Percentiles rank a stretch among this genome's conserved stretches.
These are phyloP conservation scores for Backusella sp. DNA, from an alignment of 192 early-diverging fungal genomes.

Conservation along the genomic window DNA sequence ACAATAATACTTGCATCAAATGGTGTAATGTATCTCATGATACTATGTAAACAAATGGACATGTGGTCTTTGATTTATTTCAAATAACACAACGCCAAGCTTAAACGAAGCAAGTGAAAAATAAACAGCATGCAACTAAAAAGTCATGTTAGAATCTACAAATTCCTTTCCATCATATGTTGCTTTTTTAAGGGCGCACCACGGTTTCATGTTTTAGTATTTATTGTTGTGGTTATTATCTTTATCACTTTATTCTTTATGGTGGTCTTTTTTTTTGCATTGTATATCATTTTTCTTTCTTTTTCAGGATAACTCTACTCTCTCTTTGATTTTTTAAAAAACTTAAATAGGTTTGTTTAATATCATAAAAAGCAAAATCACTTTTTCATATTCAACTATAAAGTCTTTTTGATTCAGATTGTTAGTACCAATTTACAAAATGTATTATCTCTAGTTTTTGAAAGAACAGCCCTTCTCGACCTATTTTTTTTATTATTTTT, in stretches of 20 bases:
- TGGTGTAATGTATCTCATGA: neutral
- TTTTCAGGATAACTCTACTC: neutral
- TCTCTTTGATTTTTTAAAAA: neutral
- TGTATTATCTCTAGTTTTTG: neutral
- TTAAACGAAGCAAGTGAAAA: neutral
- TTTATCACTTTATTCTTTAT: neutral
- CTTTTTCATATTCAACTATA: neutral
- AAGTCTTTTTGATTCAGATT: neutral
- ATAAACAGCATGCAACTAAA: neutral
- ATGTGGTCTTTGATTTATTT: neutral
- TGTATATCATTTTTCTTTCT: no score
- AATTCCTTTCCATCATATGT: neutral
- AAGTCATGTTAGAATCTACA: neutral
- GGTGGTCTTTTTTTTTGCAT: no score
- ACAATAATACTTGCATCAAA: neutral
- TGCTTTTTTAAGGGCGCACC: neutral
- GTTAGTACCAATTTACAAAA: neutral
- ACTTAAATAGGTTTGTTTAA: neutral
- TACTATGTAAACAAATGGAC: neutral
- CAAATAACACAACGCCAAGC: neutral
- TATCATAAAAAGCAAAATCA: neutral
- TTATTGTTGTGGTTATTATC: neutral
- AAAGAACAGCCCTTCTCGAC: neutral
- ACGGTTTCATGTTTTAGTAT: neutral
- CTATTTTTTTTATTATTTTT: neutral